Conservation (phyloP, 257 asterid genomes). For the Plectranthus barbatus region DNA sequence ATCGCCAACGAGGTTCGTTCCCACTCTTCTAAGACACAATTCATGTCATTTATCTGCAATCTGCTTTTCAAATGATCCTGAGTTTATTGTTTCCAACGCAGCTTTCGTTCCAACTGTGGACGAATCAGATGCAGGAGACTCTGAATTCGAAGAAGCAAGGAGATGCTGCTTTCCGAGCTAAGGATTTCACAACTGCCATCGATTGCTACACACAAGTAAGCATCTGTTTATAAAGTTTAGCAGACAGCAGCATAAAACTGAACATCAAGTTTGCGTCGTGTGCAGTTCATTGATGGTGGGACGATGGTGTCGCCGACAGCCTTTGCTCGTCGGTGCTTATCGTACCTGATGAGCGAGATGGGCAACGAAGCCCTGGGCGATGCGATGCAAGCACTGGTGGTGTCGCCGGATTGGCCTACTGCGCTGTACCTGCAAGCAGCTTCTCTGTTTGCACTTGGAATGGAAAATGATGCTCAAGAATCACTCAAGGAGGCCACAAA, state of each 20-base stretch:
- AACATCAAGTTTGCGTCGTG: not conserved
- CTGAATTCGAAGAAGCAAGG: slow-evolving; percentile 87
- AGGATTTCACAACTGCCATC: slow-evolving; percentile 70
- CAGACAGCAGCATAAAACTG: not conserved
- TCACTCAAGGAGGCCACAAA: slow-evolving; percentile 73
- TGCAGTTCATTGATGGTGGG: slow-evolving; percentile 83
- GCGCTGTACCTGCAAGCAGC: slow-evolving; percentile 81
- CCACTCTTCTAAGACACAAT: not conserved
- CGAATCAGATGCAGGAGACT: slow-evolving; percentile 91
- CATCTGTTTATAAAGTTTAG: not conserved
- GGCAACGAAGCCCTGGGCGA: slow-evolving; percentile 75
- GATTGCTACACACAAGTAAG: slow-evolving; percentile 73
- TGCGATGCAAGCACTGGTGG: slow-evolving; percentile 76
- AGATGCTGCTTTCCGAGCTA: slow-evolving; percentile 86
- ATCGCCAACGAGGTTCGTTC: slow-evolving; percentile 66
- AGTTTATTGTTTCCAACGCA: slow-evolving; percentile 20
- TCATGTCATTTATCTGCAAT: not conserved
- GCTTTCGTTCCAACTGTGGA: slow-evolving; percentile 98
- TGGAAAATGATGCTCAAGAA: slow-evolving; percentile 83
- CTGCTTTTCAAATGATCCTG: not conserved
- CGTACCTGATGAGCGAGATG: slow-evolving; percentile 70
- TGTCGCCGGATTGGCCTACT: slow-evolving; percentile 81
- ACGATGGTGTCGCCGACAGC: slow-evolving; percentile 87
- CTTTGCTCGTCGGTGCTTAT: slow-evolving; percentile 64
- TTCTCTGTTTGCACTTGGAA: slow-evolving; percentile 61